Evolutionary conservation across 257 asterid species (phyloP).

Genomic region (Capsicum rhomboideum): DNA sequence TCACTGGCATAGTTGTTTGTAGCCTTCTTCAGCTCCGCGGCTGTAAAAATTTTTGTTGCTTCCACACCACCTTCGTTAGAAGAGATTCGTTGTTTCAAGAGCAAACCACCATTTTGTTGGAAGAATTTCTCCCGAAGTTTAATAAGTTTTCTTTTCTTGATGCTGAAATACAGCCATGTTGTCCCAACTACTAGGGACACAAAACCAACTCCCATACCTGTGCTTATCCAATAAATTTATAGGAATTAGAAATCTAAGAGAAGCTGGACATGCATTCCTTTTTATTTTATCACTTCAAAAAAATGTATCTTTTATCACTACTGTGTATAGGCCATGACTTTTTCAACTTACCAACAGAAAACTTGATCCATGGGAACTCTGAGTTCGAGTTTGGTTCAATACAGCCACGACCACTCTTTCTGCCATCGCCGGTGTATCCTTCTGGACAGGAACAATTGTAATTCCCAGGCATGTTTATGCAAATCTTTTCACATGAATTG

Average conservation of each 20-base stretch:
- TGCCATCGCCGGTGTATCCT: conserved; percentile 30
- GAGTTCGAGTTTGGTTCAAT: conserved; percentile 6
- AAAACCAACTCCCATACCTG: conserved; percentile 66
- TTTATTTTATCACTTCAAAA: not conserved
- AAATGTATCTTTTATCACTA: not conserved
- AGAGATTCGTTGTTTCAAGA: conserved; percentile 47
- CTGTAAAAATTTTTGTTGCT: conserved; percentile 48
- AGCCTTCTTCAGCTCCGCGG: conserved; percentile 49
- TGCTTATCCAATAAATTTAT: not conserved
- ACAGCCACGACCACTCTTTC: conserved; percentile 18
- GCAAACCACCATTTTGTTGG: conserved; percentile 66
- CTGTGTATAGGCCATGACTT: not conserved
- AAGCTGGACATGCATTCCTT: not conserved
- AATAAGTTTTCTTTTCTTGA: conserved; percentile 35
- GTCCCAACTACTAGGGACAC: conserved; percentile 36
- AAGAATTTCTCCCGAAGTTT: conserved; percentile 53
- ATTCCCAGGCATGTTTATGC: conserved; percentile 19
- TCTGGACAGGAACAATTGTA: conserved; percentile 24
- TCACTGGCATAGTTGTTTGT: conserved; percentile 51
- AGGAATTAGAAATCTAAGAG: not conserved
- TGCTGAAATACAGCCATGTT: conserved; percentile 45
- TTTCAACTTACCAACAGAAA: conserved; percentile 21
- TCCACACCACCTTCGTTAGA: conserved; percentile 35
- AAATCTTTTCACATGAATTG: conserved; percentile 25
- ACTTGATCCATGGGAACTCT: conserved; percentile 17